Conservation (phyloP, 495 filamentous ascomycete genomes). For the Pseudomonodictys pantanalensis region DNA sequence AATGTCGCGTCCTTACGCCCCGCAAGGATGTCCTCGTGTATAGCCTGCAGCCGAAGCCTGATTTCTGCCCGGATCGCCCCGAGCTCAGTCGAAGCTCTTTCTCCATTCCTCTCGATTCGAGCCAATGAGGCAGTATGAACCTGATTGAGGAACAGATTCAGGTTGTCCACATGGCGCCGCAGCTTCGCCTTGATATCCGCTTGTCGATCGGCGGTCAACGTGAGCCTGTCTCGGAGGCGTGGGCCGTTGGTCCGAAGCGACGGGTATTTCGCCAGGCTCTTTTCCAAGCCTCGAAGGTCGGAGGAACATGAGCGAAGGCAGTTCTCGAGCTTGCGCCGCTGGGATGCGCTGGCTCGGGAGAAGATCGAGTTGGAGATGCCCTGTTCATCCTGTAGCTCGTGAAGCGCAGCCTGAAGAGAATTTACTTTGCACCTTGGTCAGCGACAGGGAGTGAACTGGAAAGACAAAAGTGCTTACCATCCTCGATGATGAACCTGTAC, state of each 20-base stretch:
- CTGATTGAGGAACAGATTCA: constrained; percentile 12
- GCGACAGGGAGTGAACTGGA: not conserved
- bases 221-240: constrained; percentile 6
- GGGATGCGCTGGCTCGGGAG: constrained; percentile 2
- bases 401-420: constrained; percentile 1
- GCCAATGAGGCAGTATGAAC: constrained; percentile 8
- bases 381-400: constrained; percentile 6
- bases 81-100: not conserved
- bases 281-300: not conserved
- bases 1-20: constrained; percentile 11
- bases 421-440: not conserved
- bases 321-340: not conserved
- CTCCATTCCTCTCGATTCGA: constrained; percentile 11
- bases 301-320: not conserved
- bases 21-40: constrained; percentile 8
- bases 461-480: constrained; percentile 2
- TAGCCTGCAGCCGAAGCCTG: constrained; percentile 1
- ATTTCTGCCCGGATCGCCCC: constrained; percentile 4
- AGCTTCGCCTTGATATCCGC: constrained; percentile 10
- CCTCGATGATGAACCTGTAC: constrained; percentile 9
- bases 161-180: not conserved
- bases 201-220: constrained; percentile 10
- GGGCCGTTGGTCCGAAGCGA: constrained; percentile 4
- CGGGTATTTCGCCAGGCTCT: not conserved
- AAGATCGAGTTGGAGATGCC: constrained; percentile 11